These are phyloP conservation scores for Setaria viridis DNA, from an alignment of 202 grass and related monocot species.

Conservation along the genomic window DNA sequence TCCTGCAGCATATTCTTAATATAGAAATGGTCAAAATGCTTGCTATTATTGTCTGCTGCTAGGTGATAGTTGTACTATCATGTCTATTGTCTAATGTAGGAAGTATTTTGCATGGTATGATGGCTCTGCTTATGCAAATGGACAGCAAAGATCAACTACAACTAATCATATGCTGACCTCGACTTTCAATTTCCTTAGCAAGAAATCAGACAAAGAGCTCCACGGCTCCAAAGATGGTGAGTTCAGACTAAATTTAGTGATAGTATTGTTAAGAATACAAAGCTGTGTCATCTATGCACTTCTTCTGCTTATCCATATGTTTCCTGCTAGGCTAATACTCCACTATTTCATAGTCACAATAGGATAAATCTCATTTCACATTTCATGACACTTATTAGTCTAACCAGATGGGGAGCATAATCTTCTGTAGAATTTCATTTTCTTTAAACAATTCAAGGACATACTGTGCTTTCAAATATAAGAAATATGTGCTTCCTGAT, in stretches of 20 bases:
- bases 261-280: not conserved
- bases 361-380: not conserved
- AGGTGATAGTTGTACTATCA: constrained; percentile 32
- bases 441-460: not conserved
- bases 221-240: constrained; percentile 62
- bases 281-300: not conserved
- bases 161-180: constrained; percentile 55
- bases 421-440: not conserved
- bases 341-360: not conserved
- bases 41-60: constrained; percentile 47
- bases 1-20: constrained; percentile 29
- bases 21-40: constrained; percentile 37
- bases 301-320: constrained; percentile 21
- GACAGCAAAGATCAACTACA: constrained; percentile 65
- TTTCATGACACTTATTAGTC: not conserved
- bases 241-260: not conserved
- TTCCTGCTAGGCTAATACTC: not conserved
- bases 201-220: constrained; percentile 78
- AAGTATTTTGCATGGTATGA: constrained; percentile 80
- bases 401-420: not conserved
- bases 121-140: constrained; percentile 70
- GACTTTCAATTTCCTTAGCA: constrained; percentile 48
- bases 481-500: not conserved
- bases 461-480: not conserved
- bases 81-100: constrained; percentile 47